phyloP scores from a whole-genome alignment of 495 filamentous ascomycete genomes.

The Hypoxylon perforatum region DNA sequence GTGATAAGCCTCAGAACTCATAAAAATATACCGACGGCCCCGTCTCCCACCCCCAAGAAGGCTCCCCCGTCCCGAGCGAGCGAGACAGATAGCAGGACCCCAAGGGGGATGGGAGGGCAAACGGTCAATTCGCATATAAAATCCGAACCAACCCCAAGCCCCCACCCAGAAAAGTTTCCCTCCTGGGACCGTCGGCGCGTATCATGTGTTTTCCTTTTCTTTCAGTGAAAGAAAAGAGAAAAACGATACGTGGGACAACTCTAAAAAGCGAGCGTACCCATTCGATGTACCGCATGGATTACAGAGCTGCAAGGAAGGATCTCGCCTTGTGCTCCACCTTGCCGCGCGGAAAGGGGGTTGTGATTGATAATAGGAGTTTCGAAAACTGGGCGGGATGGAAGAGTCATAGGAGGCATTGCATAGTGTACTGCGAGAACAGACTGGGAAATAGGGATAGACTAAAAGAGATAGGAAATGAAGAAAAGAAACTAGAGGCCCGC shows the following conservation, averaged over 20 bases:
- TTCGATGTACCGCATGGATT: slow-evolving; percentile 70
- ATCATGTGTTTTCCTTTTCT: slow-evolving; percentile 1
- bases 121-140: slow-evolving; percentile 50
- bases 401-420: neutral
- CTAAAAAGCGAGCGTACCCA: slow-evolving; percentile 26
- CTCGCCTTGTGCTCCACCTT: slow-evolving; percentile 74
- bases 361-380: neutral
- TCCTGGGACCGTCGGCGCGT: slow-evolving; percentile 43
- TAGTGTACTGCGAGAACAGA: too few relatives aligned
- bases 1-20: neutral
- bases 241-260: slow-evolving; percentile 26
- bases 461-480: too few relatives aligned
- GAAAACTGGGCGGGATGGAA: neutral
- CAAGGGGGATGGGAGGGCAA: slow-evolving; percentile 44
- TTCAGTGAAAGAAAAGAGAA: slow-evolving; percentile 9
- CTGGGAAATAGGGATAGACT: neutral
- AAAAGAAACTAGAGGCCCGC: slow-evolving; percentile 1
- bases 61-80: slow-evolving; percentile 33
- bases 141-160: slow-evolving; percentile 48
- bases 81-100: slow-evolving; percentile 43
- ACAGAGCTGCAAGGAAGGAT: slow-evolving; percentile 73
- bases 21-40: slow-evolving; percentile 45
- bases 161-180: slow-evolving; percentile 37
- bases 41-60: slow-evolving; percentile 44
- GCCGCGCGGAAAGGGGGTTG: slow-evolving; percentile 58